Percentiles rank a stretch among this genome's conserved stretches.
These are phyloP conservation scores for Aspergillus panamensis DNA, from an alignment of 495 filamentous ascomycete species.

Conservation along the genomic window DNA sequence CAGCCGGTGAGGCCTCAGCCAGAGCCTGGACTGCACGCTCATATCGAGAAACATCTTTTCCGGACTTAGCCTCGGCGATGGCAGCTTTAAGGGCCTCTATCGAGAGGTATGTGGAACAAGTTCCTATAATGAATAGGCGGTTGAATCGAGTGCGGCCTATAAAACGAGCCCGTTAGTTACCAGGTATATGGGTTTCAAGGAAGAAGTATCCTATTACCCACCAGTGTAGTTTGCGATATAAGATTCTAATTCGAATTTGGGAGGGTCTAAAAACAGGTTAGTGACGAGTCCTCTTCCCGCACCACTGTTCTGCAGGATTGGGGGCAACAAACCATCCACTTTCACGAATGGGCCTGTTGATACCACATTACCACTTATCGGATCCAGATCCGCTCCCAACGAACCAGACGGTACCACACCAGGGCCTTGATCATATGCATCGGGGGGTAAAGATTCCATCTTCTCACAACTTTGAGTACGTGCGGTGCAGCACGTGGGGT, in stretches of 20 bases:
- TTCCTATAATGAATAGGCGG: slow-evolving; percentile 77
- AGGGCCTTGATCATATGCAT: slow-evolving; percentile 27
- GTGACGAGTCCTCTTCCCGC: slow-evolving; percentile 7
- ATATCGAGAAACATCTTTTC: slow-evolving; percentile 71
- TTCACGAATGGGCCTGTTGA: slow-evolving; percentile 22
- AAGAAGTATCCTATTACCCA: slow-evolving; percentile 30
- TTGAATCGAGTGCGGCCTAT: slow-evolving; percentile 71
- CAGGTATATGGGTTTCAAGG: neutral
- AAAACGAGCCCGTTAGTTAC: slow-evolving; percentile 9
- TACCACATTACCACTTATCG: slow-evolving; percentile 16
- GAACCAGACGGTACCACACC: slow-evolving; percentile 6
- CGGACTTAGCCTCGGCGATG: slow-evolving; percentile 69
- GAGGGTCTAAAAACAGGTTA: slow-evolving; percentile 57
- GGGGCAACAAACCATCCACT: slow-evolving; percentile 30
- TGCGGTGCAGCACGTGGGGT: neutral
- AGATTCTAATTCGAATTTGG: slow-evolving; percentile 89
- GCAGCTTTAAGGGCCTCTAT: slow-evolving; percentile 79
- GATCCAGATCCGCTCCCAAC: slow-evolving; percentile 14
- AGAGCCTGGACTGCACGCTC: slow-evolving; percentile 63
- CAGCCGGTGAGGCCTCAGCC: slow-evolving; percentile 56
- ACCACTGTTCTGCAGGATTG: too few species aligned
- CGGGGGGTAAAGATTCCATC: slow-evolving; percentile 31
- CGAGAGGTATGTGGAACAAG: slow-evolving; percentile 69
- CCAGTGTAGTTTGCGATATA: slow-evolving; percentile 91
- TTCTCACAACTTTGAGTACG: neutral